Conservation (phyloP, 2,329 filamentous ascomycete species). For the Pseudopyricularia javanii region DNA sequence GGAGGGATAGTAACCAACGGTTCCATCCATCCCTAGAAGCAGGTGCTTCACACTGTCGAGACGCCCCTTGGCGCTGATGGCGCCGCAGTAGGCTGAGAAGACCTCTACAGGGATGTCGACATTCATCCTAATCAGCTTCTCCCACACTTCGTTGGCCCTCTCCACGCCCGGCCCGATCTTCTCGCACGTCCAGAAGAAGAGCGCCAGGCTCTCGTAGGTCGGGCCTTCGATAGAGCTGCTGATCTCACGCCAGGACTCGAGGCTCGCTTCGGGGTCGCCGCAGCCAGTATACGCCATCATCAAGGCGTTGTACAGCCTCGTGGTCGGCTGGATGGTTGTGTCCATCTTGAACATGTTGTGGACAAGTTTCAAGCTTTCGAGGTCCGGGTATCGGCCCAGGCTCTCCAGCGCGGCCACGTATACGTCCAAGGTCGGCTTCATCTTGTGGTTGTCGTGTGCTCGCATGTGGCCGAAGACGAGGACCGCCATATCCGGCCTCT, state of each 20-base stretch:
- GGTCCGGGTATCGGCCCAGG: conserved; percentile 40
- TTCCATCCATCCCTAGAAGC: conserved; percentile 53
- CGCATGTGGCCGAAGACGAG: conserved; percentile 91
- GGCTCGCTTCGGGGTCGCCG: conserved; percentile 50
- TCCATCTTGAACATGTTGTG: conserved; percentile 96
- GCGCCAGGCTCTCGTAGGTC: conserved; percentile 65
- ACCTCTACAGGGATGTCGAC: conserved; percentile 64
- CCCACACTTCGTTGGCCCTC: conserved; percentile 58
- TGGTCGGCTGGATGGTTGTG: conserved; percentile 63
- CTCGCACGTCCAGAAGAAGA: conserved; percentile 72
- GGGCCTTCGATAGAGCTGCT: conserved; percentile 77
- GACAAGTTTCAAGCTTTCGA: conserved; percentile 57
- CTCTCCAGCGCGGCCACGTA: conserved; percentile 73
- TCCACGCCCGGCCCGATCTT: conserved; percentile 42
- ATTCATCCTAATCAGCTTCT: conserved; percentile 59
- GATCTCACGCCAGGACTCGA: conserved; percentile 78
- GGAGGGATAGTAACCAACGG: conserved; percentile 56
- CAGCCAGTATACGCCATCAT: conserved; percentile 76
- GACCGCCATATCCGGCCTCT: conserved; percentile 71
- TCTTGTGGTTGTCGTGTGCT: conserved; percentile 49
- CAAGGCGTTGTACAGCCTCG: conserved; percentile 66
- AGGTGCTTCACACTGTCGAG: conserved; percentile 55
- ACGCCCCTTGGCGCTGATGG: conserved; percentile 60
- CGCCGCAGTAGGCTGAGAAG: conserved; percentile 66
- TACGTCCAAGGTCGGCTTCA: conserved; percentile 58